phyloP scores from a whole-genome alignment of 305 asterid genomes.

The Solanum hybrid region DNA sequence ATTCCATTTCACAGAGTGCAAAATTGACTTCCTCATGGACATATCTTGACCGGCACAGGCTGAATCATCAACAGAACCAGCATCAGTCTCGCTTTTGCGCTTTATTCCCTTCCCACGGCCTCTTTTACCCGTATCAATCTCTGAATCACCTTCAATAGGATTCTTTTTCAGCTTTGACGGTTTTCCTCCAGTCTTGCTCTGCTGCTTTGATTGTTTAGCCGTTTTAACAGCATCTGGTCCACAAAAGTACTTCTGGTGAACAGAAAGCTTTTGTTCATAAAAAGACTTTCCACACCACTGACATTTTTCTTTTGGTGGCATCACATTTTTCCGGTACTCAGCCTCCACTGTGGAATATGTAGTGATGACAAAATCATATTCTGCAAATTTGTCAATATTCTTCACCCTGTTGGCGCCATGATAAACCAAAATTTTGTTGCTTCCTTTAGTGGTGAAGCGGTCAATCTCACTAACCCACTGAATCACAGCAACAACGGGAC shows the following conservation, averaged over 20 bases:
- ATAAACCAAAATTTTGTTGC: constrained; percentile 68
- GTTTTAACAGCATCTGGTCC: constrained; percentile 78
- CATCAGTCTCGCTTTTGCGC: constrained; percentile 18
- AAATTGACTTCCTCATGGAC: constrained; percentile 40
- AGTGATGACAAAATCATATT: constrained; percentile 82
- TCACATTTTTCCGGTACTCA: constrained; percentile 65
- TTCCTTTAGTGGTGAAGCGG: constrained; percentile 67
- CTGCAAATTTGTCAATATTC: constrained; percentile 43
- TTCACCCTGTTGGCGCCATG: constrained; percentile 75
- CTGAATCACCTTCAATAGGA: constrained; percentile 19
- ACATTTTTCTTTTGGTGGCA: constrained; percentile 84
- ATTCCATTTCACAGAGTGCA: constrained; percentile 76
- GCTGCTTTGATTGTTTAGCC: constrained; percentile 80
- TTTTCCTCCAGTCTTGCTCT: constrained; percentile 29
- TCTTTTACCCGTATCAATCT: constrained; percentile 18
- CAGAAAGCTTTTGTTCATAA: constrained; percentile 40
- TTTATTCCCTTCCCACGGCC: constrained; percentile 20
- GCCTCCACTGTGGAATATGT: constrained; percentile 83
- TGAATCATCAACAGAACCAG: constrained; percentile 15
- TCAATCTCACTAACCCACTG: constrained; percentile 91
- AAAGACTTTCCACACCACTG: constrained; percentile 61
- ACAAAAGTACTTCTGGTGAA: constrained; percentile 66
- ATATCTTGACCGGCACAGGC: constrained; percentile 21
- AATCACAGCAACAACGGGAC: constrained; percentile 78
- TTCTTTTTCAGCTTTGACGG: constrained; percentile 19